Percentiles rank a stretch among this genome's conserved stretches.
phyloP scores from a whole-genome alignment of 441 rosid genomes.

The Arabidopsis lyrata region DNA sequence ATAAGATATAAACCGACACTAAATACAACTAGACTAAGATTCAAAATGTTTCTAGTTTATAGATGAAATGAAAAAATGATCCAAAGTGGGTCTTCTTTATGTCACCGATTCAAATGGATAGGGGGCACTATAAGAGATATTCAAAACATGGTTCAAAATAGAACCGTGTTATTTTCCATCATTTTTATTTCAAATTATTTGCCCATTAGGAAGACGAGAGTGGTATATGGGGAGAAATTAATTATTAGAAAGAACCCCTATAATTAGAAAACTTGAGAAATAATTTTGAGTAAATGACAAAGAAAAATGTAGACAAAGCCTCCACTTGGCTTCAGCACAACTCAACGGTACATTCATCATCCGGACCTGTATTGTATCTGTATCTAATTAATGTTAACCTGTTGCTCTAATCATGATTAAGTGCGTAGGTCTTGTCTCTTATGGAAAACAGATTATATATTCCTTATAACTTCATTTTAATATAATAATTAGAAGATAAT shows the following conservation, averaged over 20 bases:
- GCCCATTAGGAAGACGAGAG: neutral
- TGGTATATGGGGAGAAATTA: neutral
- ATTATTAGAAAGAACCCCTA: conserved; percentile 5
- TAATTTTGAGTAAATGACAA: conserved; percentile 20
- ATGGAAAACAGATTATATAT: neutral
- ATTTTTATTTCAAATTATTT: neutral
- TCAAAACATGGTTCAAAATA: conserved; percentile 4
- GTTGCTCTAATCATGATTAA: conserved; percentile 38
- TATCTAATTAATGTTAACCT: conserved; percentile 33
- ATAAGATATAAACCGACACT: conserved; percentile 24
- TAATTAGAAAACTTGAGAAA: conserved; percentile 21
- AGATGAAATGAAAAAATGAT: conserved; percentile 13
- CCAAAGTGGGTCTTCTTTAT: conserved; percentile 30
- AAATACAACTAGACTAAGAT: conserved; percentile 24
- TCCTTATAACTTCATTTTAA: conserved; percentile 10
- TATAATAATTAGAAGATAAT: conserved; percentile 1
- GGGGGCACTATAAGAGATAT: neutral
- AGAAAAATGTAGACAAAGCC: conserved; percentile 14
- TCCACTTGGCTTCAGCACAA: conserved; percentile 39
- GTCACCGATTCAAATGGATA: conserved; percentile 25
- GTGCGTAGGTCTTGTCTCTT: conserved; percentile 42
- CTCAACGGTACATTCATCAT: conserved; percentile 40
- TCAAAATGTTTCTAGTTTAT: conserved; percentile 11
- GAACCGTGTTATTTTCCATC: neutral
- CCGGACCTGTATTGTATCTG: conserved; percentile 29